Evolutionary conservation across 768 basidiomycete species (phyloP), one percentile per base, ranked within the genome.

Genomic region (Suillus hirtellus): DNA sequence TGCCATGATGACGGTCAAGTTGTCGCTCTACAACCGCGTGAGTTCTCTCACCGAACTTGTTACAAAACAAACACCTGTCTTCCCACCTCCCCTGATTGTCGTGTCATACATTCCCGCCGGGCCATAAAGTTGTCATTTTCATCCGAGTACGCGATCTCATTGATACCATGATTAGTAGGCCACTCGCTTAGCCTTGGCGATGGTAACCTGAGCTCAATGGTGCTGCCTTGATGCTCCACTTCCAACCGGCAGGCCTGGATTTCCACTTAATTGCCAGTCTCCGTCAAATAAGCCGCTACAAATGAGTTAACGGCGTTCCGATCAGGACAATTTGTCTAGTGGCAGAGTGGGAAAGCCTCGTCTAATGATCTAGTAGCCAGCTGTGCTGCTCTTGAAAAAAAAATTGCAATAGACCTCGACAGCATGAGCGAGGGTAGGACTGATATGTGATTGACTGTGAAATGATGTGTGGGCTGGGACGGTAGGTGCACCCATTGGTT

Each of bases 321-420:
- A 27, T 27, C 27, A 5, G 40, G 76, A 60, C 89, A 84, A 73
- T 94, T 95, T 2, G 92, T 92, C 64, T 85, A 84, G 12, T 92
- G 86, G 69, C 96, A 96, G 9, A 94, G 76, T 35, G 75, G 70
- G 12, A 94, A 75, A 11, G 95, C 95, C 44, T 89, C 85, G 66
- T 95, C 90, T 56, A 93, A 35, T 35, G 27, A 3, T 27, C 27
- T 27, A 27, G 79, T 12, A 46, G n/a, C 64, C 89, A 78, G 44
- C 92, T 86, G 49, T 76, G 77, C 71, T 92, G 89, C 73, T 96
- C 95, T 50, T 84, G 80, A 47, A 85, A 80, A 35, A 35, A 94
- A 19, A 82, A 11, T 27, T 80, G 38, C 82, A 76, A 73, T 96
- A 97, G 14, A 88, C 67, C 9, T 83, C 82, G 52, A 93, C 76